Evolutionary conservation across 495 filamentous ascomycete species (phyloP), one percentile per base, ranked within the genome.

Genomic region (Penicillium ucsense): DNA sequence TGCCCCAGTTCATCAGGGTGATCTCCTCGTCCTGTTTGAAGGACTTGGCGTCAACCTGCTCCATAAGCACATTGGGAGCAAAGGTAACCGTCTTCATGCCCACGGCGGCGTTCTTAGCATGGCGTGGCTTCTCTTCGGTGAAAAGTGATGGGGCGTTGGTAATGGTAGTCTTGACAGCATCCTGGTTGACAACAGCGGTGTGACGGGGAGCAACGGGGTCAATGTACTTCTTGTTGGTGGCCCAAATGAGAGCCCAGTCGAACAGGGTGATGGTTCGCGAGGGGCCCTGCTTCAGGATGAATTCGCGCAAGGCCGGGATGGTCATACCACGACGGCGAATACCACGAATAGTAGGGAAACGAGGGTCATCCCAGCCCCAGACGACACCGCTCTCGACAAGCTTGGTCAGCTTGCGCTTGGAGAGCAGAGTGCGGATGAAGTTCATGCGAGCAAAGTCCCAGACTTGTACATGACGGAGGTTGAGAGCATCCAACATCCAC

Each of bases 371-470:
- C 89, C 90, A 95, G 51, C 89, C 89, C 80, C 83, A 87, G 51
- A 97, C 92, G 44, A 77, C 73, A 36, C 89, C 89, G 43, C 78
- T 68, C 41, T 96, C 85, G 36, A 98, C 92, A 35, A 96, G 76
- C 73, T 91, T 94, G 31, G 90, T 88, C 27, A 98, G 78, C 73
- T 98, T 97, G 38, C 92, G 84, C 76, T 97, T 98, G 12, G 86
- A 92, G 3, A 95, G 77, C 48, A 95, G 75, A 1, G 89, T 95
- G 29, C 83, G 79, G 61, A 95, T 80, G 60, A 97, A 96, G 76
- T 95, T 96, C 78, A 97, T 88, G 56, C 92, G 84, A 35, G 91
- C 81, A 69, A 97, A 98, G 65, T 96, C 90, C 92, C 92, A 97
- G 68, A 97, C 86, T 65, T 96, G 81, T 8, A 97, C 92, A 50